These are phyloP conservation scores for Guyanaporus albipodus DNA, from an alignment of 768 basidiomycete genomes.

Conservation along the genomic window DNA sequence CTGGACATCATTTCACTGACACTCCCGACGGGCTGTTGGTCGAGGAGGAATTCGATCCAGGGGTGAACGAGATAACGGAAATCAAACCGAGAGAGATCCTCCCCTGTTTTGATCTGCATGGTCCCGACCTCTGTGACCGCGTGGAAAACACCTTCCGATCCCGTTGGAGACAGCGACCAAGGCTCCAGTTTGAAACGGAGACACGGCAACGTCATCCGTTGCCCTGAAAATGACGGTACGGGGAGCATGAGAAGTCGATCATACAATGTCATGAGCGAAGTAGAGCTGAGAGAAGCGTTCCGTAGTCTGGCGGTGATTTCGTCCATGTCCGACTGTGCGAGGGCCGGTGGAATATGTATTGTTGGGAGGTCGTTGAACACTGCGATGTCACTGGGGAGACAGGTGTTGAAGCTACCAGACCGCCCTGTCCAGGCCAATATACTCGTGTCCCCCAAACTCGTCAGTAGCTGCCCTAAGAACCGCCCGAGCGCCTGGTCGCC, in stretches of 20 bases:
- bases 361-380: background rate
- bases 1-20: background rate
- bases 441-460: background rate
- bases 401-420: background rate
- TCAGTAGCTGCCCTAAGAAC: slow-evolving; percentile 6
- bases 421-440: background rate
- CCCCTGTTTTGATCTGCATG: slow-evolving; percentile 5
- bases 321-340: background rate
- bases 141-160: background rate
- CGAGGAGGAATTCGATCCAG: slow-evolving; percentile 9
- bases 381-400: background rate
- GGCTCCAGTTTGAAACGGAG: slow-evolving; percentile 1
- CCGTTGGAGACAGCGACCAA: background rate
- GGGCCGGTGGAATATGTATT: background rate
- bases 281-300: background rate
- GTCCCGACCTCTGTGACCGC: background rate
- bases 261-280: background rate
- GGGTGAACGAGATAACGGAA: background rate
- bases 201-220: background rate
- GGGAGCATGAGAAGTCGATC: background rate
- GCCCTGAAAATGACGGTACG: background rate
- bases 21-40: background rate
- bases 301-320: background rate
- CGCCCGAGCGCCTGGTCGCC: slow-evolving; percentile 8
- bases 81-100: background rate